phyloP scores from a whole-genome alignment of 257 asterid species.

The Eucommia ulmoides region DNA sequence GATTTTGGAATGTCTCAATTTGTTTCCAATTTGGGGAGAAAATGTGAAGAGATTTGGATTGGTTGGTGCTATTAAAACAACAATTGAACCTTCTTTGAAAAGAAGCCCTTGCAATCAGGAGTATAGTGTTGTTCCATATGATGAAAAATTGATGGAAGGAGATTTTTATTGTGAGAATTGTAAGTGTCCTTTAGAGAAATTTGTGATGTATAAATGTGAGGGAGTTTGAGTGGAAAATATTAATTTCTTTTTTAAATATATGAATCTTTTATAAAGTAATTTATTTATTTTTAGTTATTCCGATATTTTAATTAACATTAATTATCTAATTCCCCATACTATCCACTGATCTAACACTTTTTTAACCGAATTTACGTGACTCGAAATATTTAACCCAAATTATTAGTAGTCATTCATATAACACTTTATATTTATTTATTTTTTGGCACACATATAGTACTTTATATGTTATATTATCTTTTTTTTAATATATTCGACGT shows the following conservation, averaged over 20 bases:
- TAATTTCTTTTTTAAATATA: neutral
- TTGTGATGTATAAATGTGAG: conserved; percentile 48
- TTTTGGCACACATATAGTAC: no score
- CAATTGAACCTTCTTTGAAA: conserved; percentile 13
- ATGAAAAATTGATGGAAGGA: conserved; percentile 35
- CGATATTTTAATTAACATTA: no score
- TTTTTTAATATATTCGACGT: no score
- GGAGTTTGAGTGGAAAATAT: conserved; percentile 8
- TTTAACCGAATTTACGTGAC: no score
- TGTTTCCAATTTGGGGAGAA: conserved; percentile 21
- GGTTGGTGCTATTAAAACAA: conserved; percentile 24
- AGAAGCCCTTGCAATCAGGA: conserved; percentile 24
- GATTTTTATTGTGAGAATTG: conserved; percentile 34
- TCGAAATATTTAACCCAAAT: no score
- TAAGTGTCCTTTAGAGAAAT: conserved; percentile 37
- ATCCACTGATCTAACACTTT: no score
- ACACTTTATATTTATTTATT: no score
- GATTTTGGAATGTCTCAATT: conserved; percentile 18
- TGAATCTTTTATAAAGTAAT: no score
- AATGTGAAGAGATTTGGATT: conserved; percentile 30
- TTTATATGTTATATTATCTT: no score
- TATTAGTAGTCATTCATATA: no score
- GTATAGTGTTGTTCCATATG: conserved; percentile 28
- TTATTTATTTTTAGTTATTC: no score
- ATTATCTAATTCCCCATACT: no score